Base-by-base conservation (phyloP, 306 rosid genomes). In the Quercus cerris region DNA sequence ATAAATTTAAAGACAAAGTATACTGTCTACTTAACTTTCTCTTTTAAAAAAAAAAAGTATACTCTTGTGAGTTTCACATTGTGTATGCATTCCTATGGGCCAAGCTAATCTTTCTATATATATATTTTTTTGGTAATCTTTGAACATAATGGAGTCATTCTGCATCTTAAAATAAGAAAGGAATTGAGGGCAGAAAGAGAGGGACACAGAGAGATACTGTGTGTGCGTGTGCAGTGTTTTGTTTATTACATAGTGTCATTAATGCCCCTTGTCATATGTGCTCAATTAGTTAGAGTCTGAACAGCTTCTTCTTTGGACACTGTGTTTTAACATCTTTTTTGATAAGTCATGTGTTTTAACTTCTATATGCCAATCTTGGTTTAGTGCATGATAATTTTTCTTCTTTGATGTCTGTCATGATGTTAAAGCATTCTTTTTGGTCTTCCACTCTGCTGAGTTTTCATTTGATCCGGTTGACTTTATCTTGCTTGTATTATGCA, bases 401-500 rank as follows among this genome's bases (percentile, higher is more conserved):
- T 8, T 9, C 7, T 67, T n/a, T 8, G 30, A 27, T 14, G 55
- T 75, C 69, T 70, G 8, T 77, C 35, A 17, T 71, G 20, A 6
- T 76, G 38, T 71, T 70, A 14, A 13, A 9, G 23, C 14, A 19
- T 49, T 63, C 13, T 35, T 28, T 15, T 22, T 83, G 68, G 41
- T 78, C 49, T 58, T 79, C 61, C 55, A 41, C 61, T 49, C 41
- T 22, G 72, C 64, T 56, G 67, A 77, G 71, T 81, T 74, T 81
- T 55, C 22, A 30, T 66, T 82, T 87, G 85, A 90, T 83, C 82
- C 81, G 54, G 87, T 86, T 89, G 90, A 84, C 84, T 61, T 79
- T 79, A 81, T 81, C 68, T 74, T 77, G 84, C 76, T 83, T 88
- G 81, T 72, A 83, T 75, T 71, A 86, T 86, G 89, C 92, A 76